Percentiles rank a stretch among this genome's conserved stretches.
These are phyloP conservation scores for Rhizopogon roseolus DNA, from an alignment of 768 basidiomycete genomes.

Conservation along the genomic window DNA sequence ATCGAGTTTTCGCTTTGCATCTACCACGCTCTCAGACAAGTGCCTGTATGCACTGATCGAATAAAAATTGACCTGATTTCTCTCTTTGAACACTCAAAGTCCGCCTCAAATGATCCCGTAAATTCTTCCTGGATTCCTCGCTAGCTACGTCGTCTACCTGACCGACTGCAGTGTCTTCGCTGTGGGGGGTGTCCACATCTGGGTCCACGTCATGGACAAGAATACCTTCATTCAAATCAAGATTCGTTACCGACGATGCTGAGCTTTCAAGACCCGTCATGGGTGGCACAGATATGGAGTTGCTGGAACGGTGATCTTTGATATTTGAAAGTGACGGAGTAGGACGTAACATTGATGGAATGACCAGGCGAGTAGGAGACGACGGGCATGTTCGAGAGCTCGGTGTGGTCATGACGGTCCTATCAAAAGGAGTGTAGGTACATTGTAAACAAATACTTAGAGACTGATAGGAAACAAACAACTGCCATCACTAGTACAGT, in stretches of 20 bases:
- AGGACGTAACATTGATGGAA: neutral
- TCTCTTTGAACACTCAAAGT: conserved; percentile 54
- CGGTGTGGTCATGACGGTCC: neutral
- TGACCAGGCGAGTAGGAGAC: neutral
- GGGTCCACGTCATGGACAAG: conserved; percentile 66
- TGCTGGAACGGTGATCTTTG: neutral
- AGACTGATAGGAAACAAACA: too few species aligned
- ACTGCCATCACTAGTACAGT: too few species aligned
- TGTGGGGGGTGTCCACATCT: conserved; percentile 50
- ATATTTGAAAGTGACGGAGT: neutral
- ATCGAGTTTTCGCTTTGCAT: conserved; percentile 22
- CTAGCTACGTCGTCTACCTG: conserved; percentile 39
- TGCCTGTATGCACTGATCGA: neutral
- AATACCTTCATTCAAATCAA: conserved; percentile 66
- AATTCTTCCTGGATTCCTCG: conserved; percentile 56
- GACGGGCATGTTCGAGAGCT: neutral
- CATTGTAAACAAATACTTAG: too few species aligned
- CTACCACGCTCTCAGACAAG: conserved; percentile 21
- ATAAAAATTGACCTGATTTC: conserved; percentile 37
- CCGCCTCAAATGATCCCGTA: conserved; percentile 68
- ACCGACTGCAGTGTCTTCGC: conserved; percentile 49
- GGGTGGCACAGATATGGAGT: conserved; percentile 14
- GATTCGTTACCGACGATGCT: conserved; percentile 64
- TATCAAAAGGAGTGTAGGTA: too few species aligned
- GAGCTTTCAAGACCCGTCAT: conserved; percentile 49